Conservation (phyloP, 805 yeast genomes). For the Lachancea nothofagi region DNA sequence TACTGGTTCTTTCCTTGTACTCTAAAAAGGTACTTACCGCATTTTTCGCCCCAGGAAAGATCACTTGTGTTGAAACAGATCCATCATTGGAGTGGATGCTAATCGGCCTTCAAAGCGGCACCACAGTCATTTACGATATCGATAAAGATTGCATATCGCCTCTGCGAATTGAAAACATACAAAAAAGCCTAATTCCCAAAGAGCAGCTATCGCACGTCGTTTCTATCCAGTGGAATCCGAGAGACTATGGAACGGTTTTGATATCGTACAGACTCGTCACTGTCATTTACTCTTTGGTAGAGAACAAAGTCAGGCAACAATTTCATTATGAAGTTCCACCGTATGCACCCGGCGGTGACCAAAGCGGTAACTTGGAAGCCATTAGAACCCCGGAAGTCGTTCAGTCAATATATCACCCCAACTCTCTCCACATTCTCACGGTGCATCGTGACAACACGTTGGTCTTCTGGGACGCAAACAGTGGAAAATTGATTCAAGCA, state of each 20-base stretch:
- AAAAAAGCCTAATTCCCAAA: constrained; percentile 51
- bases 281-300: constrained; percentile 60
- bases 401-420: constrained; percentile 82
- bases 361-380: constrained; percentile 22
- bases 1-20: constrained; percentile 66
- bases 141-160: constrained; percentile 69
- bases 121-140: constrained; percentile 66
- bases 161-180: constrained; percentile 64
- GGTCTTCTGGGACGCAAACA: constrained; percentile 88
- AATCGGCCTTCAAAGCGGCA: constrained; percentile 75
- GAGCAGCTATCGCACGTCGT: constrained; percentile 59
- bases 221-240: constrained; percentile 74
- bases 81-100: constrained; percentile 86
- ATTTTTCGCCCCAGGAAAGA: constrained; percentile 55
- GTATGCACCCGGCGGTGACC: constrained; percentile 69
- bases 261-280: constrained; percentile 69
- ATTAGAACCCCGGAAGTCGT: constrained; percentile 38
- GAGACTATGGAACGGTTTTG: constrained; percentile 76
- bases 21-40: constrained; percentile 55
- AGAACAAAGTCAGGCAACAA: constrained; percentile 49
- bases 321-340: constrained; percentile 60
- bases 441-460: constrained; percentile 77
- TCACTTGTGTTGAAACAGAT: constrained; percentile 70
- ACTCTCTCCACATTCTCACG: constrained; percentile 78
- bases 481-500: constrained; percentile 69